A percentile compares a stretch with the other conserved stretches of the same genome.
Evolutionary conservation across 2,329 filamentous ascomycete genomes (phyloP).

Genomic region (Hymenoscyphus linearis): DNA sequence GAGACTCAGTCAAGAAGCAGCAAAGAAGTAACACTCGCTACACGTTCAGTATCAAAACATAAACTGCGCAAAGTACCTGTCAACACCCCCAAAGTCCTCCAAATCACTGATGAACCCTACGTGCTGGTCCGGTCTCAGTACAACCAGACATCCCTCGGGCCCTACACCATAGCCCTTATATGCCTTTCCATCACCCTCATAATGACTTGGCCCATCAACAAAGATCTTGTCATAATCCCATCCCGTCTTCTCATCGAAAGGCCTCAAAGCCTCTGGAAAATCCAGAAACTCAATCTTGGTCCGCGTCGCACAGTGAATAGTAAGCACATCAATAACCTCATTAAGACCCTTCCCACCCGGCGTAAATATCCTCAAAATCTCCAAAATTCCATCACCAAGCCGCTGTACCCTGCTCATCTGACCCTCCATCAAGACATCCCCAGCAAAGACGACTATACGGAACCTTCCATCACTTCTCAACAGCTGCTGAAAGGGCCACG

Average conservation of each 20-base stretch:
- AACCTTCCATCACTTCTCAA: conserved; percentile 54
- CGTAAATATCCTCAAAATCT: conserved; percentile 40
- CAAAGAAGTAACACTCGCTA: background rate
- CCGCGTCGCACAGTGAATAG: conserved; percentile 51
- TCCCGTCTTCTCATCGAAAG: conserved; percentile 41
- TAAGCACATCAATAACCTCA: conserved; percentile 51
- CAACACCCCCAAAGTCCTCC: conserved; percentile 22
- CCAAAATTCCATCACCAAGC: conserved; percentile 42
- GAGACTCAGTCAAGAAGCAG: background rate
- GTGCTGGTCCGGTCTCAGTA: conserved; percentile 69
- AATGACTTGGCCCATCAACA: conserved; percentile 48
- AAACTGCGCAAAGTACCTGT: conserved; percentile 12
- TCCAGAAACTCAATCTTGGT: conserved; percentile 45
- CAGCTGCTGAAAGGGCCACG: conserved; percentile 54
- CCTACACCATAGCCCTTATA: conserved; percentile 59
- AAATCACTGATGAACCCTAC: conserved; percentile 53
- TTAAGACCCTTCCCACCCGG: conserved; percentile 40
- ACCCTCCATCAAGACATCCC: conserved; percentile 42
- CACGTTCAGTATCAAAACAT: background rate
- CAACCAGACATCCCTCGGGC: conserved; percentile 50
- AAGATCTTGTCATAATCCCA: conserved; percentile 55
- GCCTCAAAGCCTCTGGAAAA: conserved; percentile 45
- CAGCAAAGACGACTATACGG: conserved; percentile 56
- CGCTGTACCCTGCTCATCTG: conserved; percentile 42
- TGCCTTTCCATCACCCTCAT: conserved; percentile 45